Conservation (phyloP, 768 basidiomycete species). For the Collybiopsis confluens region DNA sequence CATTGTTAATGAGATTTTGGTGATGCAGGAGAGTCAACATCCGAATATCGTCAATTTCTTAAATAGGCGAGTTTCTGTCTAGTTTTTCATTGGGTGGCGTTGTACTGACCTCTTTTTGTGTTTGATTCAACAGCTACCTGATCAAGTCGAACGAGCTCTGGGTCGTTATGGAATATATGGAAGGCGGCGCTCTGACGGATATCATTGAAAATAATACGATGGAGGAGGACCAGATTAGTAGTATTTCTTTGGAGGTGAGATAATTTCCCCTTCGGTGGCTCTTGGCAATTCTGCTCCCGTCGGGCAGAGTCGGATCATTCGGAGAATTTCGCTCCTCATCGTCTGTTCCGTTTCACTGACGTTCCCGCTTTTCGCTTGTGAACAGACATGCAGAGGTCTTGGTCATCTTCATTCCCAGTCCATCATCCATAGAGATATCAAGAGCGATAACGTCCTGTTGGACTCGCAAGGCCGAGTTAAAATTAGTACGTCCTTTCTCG, state of each 20-base stretch:
- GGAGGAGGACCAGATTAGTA: constrained; percentile 92
- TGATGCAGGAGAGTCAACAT: constrained; percentile 98
- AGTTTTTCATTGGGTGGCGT: too few relatives aligned
- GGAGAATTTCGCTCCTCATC: background rate
- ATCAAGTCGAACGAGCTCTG: constrained; percentile 86
- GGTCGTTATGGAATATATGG: constrained; percentile 99
- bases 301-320: background rate
- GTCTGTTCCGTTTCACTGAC: background rate
- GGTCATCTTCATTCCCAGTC: constrained; percentile 89
- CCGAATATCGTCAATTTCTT: constrained; percentile 97
- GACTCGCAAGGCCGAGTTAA: constrained; percentile 92
- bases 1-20: constrained; percentile 96
- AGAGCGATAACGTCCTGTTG: constrained; percentile 92
- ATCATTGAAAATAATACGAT: constrained; percentile 96
- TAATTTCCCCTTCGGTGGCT: background rate
- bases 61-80: constrained; percentile 31
- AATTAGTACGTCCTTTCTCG: constrained; percentile 95
- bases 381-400: constrained; percentile 95
- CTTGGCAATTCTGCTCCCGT: too few relatives aligned
- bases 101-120: background rate
- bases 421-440: constrained; percentile 97
- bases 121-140: constrained; percentile 54
- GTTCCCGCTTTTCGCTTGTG: too few relatives aligned
- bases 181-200: constrained; percentile 95
- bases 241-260: constrained; percentile 86